phyloP scores from a whole-genome alignment of 83 land plant genomes.

The Picea abies region DNA sequence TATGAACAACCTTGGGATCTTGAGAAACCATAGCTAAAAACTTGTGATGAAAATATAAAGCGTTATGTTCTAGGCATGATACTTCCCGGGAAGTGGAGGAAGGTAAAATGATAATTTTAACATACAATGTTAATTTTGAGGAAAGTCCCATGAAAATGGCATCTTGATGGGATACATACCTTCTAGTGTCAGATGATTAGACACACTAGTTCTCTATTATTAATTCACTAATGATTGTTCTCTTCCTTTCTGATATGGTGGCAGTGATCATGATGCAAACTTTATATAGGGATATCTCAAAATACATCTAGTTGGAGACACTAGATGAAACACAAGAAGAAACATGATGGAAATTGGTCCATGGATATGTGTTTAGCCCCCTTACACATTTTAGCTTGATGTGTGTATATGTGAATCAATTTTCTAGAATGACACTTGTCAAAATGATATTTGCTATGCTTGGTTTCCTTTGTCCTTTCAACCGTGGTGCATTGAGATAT shows the following conservation, averaged over 20 bases:
- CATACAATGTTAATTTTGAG: constrained; percentile 82
- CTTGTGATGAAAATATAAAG: constrained; percentile 66
- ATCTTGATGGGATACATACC: constrained; percentile 71
- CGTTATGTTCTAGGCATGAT: constrained; percentile 35
- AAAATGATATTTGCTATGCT: constrained; percentile 19
- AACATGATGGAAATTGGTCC: constrained; percentile 38
- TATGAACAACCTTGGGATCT: constrained; percentile 65
- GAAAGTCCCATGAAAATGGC: constrained; percentile 85
- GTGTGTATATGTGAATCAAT: constrained; percentile 82
- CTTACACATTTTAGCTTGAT: constrained; percentile 63
- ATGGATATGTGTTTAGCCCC: constrained; percentile 76
- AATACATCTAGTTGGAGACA: constrained; percentile 77
- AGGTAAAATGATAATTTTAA: constrained; percentile 65
- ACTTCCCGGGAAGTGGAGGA: constrained; percentile 72
- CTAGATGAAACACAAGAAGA: constrained; percentile 94
- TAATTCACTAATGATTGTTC: constrained; percentile 89
- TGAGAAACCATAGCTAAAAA: constrained; percentile 58
- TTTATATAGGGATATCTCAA: constrained; percentile 78
- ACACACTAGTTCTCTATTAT: constrained; percentile 94
- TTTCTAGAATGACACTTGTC: constrained; percentile 81
- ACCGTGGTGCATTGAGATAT: constrained; percentile 70
- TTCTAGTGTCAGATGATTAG: constrained; percentile 62
- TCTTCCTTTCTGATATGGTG: constrained; percentile 90
- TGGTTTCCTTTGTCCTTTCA: constrained; percentile 21
- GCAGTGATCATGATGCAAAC: constrained; percentile 94